phyloP scores from a whole-genome alignment of 129 eudicot species.

The Smallanthus sonchifolius region DNA sequence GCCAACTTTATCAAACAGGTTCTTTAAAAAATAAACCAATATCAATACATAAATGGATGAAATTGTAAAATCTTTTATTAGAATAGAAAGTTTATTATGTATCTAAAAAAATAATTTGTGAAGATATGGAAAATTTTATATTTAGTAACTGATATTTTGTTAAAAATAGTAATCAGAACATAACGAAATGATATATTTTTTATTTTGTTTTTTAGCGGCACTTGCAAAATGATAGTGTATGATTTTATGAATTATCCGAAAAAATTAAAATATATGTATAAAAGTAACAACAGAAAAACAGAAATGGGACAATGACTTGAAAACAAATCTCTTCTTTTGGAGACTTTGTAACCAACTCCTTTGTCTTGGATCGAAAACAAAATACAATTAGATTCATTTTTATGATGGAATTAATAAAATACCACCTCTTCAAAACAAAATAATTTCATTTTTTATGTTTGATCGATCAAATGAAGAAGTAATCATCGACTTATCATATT shows the following conservation, averaged over 20 bases:
- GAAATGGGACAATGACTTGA: neutral
- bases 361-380: slow-evolving; percentile 8
- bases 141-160: neutral
- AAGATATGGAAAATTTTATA: neutral
- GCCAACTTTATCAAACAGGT: no score
- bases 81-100: neutral
- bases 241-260: neutral
- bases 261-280: neutral
- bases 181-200: neutral
- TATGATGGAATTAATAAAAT: neutral
- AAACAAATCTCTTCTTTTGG: slow-evolving; percentile 2
- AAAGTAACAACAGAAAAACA: neutral
- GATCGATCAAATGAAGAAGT: neutral
- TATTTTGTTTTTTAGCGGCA: neutral
- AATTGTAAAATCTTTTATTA: neutral
- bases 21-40: no score
- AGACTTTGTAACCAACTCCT: slow-evolving; percentile 10
- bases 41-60: neutral
- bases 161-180: neutral
- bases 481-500: no score
- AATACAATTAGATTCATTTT: neutral
- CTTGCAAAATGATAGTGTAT: neutral
- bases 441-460: no score
- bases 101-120: neutral
- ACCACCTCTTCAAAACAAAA: neutral